Base-by-base conservation (phyloP, 2,329 filamentous ascomycete genomes). In the Botrytis aclada region DNA sequence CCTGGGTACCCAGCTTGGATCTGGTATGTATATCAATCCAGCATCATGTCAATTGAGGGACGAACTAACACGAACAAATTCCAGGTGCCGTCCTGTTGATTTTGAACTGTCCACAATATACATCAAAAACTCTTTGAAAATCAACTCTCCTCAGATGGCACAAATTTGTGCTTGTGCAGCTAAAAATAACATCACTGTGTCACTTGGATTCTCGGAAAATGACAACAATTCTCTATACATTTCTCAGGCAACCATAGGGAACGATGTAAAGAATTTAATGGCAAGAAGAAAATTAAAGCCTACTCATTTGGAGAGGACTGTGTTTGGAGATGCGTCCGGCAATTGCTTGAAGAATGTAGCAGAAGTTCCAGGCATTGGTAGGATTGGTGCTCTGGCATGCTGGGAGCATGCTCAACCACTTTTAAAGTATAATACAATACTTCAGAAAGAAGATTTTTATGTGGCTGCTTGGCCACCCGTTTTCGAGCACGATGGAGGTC, bases 311-410 rank as follows among this genome's bases (percentile, higher is more conserved):
- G 84, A 85, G 77, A 80, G 83, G 6, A 79, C 83, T 12, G 79
- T 84, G 62, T 89, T 86, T 77, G 88, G 87, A 2, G 87, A 89
- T 66, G 87, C 86, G 4, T 84, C 86, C 1, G 88, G 85, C 1
- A 85, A 88, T 58, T 86, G 86, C 29, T 85, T 87, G 66, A 83
- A 83, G 73, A 84, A 84, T 56, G 87, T 88, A 0, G 83, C 84
- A 7, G 82, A 85, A 32, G 85, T 84, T 1, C 83, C 84, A 34
- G 84, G 14, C 5, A 41, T 87, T 64, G 86, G 86, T 16, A 82
- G 84, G 3, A 79, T 88, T 34, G 87, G 86, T 20, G 84, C 86
- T 37, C 80, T 88, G 69, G 87, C 86, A 79, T 88, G 86, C 81
- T 88, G 86, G 74, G 73, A 75, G 58, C 74, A 74, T 72, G 86